These are phyloP conservation scores for Stipa capillata DNA, from an alignment of 176 grass and related monocot species.

Conservation along the genomic window DNA sequence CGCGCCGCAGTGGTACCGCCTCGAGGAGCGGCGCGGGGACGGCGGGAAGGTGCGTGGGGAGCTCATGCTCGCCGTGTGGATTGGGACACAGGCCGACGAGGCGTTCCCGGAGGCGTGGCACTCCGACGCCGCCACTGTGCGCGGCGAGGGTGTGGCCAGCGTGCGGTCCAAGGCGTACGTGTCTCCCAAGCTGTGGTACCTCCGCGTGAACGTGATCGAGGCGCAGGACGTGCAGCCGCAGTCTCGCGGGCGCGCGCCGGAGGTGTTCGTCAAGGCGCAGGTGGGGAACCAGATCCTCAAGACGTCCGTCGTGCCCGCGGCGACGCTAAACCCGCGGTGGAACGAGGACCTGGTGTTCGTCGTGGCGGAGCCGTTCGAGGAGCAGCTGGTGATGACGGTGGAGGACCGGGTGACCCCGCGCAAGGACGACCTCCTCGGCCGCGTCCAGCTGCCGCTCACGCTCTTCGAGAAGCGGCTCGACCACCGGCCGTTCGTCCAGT, in stretches of 20 bases:
- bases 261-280: slow-evolving; percentile 79
- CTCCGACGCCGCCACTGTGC: slow-evolving; percentile 68
- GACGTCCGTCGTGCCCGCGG: slow-evolving; percentile 32
- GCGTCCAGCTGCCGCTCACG: slow-evolving; percentile 41
- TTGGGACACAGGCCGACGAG: slow-evolving; percentile 86
- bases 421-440: slow-evolving; percentile 81
- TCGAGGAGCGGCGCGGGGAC: slow-evolving; percentile 49
- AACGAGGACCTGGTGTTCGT: slow-evolving; percentile 92
- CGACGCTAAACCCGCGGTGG: slow-evolving; percentile 65
- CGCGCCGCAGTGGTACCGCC: slow-evolving; percentile 74
- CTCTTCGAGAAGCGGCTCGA: slow-evolving; percentile 79
- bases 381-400: slow-evolving; percentile 67
- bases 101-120: slow-evolving; percentile 94
- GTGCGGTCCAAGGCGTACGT: slow-evolving; percentile 82
- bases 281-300: slow-evolving; percentile 79
- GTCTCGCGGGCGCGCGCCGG: slow-evolving; percentile 26
- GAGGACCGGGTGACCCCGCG: slow-evolving; percentile 55
- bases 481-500: slow-evolving; percentile 66
- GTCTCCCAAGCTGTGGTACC: slow-evolving; percentile 91
- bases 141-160: slow-evolving; percentile 50
- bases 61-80: slow-evolving; percentile 88
- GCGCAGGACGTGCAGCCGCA: slow-evolving; percentile 83
- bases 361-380: slow-evolving; percentile 92
- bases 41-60: slow-evolving; percentile 55
- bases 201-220: slow-evolving; percentile 81